Evolutionary conservation across 768 basidiomycete genomes (phyloP).

Genomic region (Hydnomerulius pinastri): DNA sequence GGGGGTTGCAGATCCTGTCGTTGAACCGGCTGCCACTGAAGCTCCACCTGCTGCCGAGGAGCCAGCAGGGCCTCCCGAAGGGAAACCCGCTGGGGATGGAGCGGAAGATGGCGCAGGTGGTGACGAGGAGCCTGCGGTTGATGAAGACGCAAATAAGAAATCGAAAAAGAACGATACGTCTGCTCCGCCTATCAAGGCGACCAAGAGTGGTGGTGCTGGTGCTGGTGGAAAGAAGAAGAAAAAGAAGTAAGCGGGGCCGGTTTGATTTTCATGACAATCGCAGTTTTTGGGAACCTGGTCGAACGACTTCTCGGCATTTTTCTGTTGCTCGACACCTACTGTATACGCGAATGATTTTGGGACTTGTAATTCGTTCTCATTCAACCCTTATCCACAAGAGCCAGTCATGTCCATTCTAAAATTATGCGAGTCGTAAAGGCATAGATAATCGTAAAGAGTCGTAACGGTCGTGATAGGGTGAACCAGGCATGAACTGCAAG

Average conservation of each 20-base stretch:
- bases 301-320: no score
- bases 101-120: constrained; percentile 6
- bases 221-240: constrained; percentile 8
- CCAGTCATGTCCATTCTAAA: neutral
- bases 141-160: constrained; percentile 5
- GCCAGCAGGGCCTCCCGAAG: neutral
- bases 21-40: neutral
- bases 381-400: neutral
- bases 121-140: neutral
- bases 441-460: neutral
- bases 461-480: constrained; percentile 2
- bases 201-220: constrained; percentile 1
- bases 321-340: no score
- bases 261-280: no score
- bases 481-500: neutral
- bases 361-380: neutral
- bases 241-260: constrained; percentile 6
- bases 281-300: no score
- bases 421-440: neutral
- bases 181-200: neutral
- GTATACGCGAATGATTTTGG: neutral
- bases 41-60: neutral
- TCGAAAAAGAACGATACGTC: constrained; percentile 12
- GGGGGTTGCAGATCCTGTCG: neutral
- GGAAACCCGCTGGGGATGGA: neutral